These are phyloP conservation scores for Nothophytophthora sp. DNA, from an alignment of 352 stramenopile genomes.

Conservation along the genomic window DNA sequence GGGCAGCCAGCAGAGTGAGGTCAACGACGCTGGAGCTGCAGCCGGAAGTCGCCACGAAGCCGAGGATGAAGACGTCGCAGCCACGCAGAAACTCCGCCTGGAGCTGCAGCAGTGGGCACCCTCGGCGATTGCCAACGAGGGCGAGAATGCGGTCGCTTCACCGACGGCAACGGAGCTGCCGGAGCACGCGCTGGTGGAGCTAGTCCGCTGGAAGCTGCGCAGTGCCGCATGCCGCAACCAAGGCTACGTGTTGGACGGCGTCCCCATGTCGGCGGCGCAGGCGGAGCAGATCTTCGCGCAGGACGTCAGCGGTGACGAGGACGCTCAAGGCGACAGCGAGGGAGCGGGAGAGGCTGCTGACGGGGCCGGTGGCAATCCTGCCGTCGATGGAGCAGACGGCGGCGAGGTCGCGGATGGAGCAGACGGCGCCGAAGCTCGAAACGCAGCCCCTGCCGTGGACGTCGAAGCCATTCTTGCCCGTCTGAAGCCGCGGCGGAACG, in stretches of 20 bases:
- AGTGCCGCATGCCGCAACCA: constrained; percentile 70
- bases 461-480: constrained; percentile 42
- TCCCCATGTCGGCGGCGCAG: constrained; percentile 49
- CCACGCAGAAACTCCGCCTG: constrained; percentile 25
- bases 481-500: constrained; percentile 36
- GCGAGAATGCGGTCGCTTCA: not conserved
- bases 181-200: constrained; percentile 37
- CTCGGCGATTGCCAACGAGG: constrained; percentile 1
- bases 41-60: constrained; percentile 8
- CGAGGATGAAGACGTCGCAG: constrained; percentile 5
- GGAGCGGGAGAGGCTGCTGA: constrained; percentile 13
- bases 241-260: constrained; percentile 79
- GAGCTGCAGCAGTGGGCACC: constrained; percentile 38
- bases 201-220: constrained; percentile 73
- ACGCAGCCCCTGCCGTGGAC: constrained; percentile 23
- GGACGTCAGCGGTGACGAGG: constrained; percentile 11
- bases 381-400: constrained; percentile 16
- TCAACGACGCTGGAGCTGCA: constrained; percentile 1
- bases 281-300: constrained; percentile 48
- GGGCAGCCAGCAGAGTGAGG: constrained; percentile 13
- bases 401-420: constrained; percentile 10
- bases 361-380: constrained; percentile 21
- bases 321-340: constrained; percentile 16
- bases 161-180: constrained; percentile 25
- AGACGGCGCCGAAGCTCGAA: constrained; percentile 8